phyloP scores from a whole-genome alignment of 2,329 filamentous ascomycete species.

The Ilyonectria sp. region DNA sequence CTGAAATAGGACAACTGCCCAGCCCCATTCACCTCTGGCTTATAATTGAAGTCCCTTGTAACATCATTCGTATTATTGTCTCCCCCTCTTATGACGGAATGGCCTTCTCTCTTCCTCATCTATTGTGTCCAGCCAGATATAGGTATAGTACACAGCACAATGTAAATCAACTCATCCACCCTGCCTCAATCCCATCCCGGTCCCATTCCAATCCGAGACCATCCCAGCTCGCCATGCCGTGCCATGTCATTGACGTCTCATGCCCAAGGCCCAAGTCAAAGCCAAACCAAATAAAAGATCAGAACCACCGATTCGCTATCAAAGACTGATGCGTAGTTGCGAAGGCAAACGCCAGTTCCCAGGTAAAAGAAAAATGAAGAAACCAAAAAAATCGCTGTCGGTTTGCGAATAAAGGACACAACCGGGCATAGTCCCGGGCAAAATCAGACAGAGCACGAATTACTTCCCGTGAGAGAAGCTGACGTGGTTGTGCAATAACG shows the following conservation, averaged over 20 bases:
- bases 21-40: background rate
- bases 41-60: background rate
- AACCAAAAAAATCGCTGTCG: background rate
- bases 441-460: background rate
- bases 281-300: slow-evolving; percentile 11
- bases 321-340: background rate
- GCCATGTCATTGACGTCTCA: slow-evolving; percentile 10
- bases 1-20: background rate
- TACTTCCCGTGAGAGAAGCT: background rate
- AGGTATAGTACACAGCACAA: slow-evolving; percentile 29
- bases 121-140: slow-evolving; percentile 17
- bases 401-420: background rate
- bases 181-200: background rate
- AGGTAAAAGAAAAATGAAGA: background rate
- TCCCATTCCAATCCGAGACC: slow-evolving; percentile 15
- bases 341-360: background rate
- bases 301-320: background rate
- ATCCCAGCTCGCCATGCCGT: slow-evolving; percentile 12
- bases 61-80: slow-evolving; percentile 19
- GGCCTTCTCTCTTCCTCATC: slow-evolving; percentile 11
- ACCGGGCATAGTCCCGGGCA: background rate
- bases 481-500: background rate
- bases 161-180: slow-evolving; percentile 16
- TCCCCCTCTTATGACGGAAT: slow-evolving; percentile 3
- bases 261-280: slow-evolving; percentile 13